Evolutionary conservation across 306 rosid genomes (phyloP), one percentile per base, ranked within the genome.

Genomic region (Cucumis melo): DNA sequence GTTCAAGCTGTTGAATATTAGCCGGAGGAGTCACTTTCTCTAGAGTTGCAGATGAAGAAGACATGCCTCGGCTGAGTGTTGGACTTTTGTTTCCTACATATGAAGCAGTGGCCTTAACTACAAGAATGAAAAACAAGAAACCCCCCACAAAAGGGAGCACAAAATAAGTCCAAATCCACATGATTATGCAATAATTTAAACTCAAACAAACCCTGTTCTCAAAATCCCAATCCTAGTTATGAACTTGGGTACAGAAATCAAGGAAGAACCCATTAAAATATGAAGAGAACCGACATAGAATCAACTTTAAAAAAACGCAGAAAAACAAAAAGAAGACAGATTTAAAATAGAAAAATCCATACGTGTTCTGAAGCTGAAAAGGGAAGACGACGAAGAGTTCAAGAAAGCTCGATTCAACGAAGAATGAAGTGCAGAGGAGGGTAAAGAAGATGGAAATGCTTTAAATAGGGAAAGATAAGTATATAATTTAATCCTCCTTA

Each of bases 1-100:
- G 59, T 21, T 65, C 84, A 74, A 73, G 42, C 62, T 46, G 77
- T 42, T 65, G 63, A 50, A 76, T 55, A 19, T 14, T 68, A 58
- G n/a, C 41, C 53, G 68, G 34, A 48, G 15, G 24, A 48, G 16
- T 48, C 59, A 7, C 76, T 48, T 71, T 21, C 42, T 24, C 76
- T 23, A 62, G 53, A 54, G 64, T 15, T 11, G 77, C 34, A 5
- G 77, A 54, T 5, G 64, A 74, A n/a, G 50, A 51, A 54, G 64
- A 54, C 77, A 74, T 74, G 32, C 15, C 29, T 74, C 44, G 61
- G 17, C 77, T 53, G 8, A 54, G 57, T 9, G 29, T 11, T 54
- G 17, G 77, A 44, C 19, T 44, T 44, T 44, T 68, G 57, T 68
- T 68, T 6, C 20, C 23, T 21, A 23, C 9, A 16, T 44, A 44